phyloP scores from a whole-genome alignment of 768 basidiomycete species.

The Lactarius psammicola region DNA sequence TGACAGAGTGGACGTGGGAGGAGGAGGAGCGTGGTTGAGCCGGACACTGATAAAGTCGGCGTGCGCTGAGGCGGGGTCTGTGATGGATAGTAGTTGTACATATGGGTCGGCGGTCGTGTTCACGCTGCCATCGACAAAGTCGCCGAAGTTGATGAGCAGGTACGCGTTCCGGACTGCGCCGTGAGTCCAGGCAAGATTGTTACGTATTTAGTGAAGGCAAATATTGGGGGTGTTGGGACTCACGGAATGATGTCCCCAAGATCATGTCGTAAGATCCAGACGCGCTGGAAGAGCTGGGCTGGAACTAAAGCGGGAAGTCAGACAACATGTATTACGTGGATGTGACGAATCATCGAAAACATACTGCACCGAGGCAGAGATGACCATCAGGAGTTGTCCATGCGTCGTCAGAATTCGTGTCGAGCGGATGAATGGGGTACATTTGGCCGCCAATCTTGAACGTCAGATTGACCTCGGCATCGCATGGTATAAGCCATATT shows the following conservation, averaged over 20 bases:
- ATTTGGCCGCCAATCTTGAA: constrained; percentile 37
- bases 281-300: constrained; percentile 33
- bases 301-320: constrained; percentile 32
- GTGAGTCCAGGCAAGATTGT: not conserved
- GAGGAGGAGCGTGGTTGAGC: constrained; percentile 47
- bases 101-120: constrained; percentile 52
- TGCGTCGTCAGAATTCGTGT: constrained; percentile 32
- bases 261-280: constrained; percentile 35
- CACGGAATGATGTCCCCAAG: constrained; percentile 41
- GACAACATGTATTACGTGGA: not conserved
- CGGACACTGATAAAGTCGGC: constrained; percentile 64
- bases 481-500: constrained; percentile 38
- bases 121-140: constrained; percentile 34
- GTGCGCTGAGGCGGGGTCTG: constrained; percentile 50
- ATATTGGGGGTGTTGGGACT: constrained; percentile 18
- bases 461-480: constrained; percentile 36
- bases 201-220: not conserved
- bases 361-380: constrained; percentile 36
- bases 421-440: constrained; percentile 39
- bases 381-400: constrained; percentile 33
- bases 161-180: constrained; percentile 40
- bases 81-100: constrained; percentile 65
- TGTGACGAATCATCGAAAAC: constrained; percentile 4
- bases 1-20: constrained; percentile 34
- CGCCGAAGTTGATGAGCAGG: constrained; percentile 39